Base-by-base conservation (phyloP, 2,329 filamentous ascomycete genomes). In the Cylindrodendrum hubeiense region DNA sequence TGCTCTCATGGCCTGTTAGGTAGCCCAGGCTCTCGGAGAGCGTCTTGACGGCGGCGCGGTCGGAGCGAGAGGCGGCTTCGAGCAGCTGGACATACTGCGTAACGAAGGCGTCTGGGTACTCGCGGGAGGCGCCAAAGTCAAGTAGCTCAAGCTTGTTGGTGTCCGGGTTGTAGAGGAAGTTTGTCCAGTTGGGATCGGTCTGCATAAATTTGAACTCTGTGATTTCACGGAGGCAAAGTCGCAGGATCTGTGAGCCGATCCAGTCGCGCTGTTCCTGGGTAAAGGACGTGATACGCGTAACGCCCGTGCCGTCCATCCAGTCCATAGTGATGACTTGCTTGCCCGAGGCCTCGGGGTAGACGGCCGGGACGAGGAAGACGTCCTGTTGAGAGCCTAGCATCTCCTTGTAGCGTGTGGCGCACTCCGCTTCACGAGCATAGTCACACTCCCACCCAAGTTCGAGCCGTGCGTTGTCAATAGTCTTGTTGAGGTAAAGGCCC, bases 111-210 rank as follows among this genome's bases (percentile, higher is more conserved):
- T 89, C 86, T 0, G 95, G 94, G 77, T 91, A 99, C 71, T 94
- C 95, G 73, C 96, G 87, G 21, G 92, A 94, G 37, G 96, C 96
- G 64, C 96, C 96, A 79, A 99, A 99, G 80, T 99, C 97, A 56
- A 99, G 90, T 1, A 99, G 88, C 79, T 97, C 95, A 15, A 99
- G 90, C 75, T 90, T 92, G 73, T 89, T 83, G 4, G 86, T 89
- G 21, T 83, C 73, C 1, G 89, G 83, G 74, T 98, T 96, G 85
- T 94, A 99, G 21, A 98, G 86, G 79, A 99, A 99, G 80, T 99
- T 99, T 34, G 95, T 98, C 96, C 96, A 99, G 84, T 99, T 99
- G 43, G 96, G 96, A 77, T 99, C 96, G 5, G 96, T 99, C 82
- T 99, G 96, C 96, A 99, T 99, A 83, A 97, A 98, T 66, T 87